phyloP scores from a whole-genome alignment of 106 monocot genomes.

The Dendrobium officinale region DNA sequence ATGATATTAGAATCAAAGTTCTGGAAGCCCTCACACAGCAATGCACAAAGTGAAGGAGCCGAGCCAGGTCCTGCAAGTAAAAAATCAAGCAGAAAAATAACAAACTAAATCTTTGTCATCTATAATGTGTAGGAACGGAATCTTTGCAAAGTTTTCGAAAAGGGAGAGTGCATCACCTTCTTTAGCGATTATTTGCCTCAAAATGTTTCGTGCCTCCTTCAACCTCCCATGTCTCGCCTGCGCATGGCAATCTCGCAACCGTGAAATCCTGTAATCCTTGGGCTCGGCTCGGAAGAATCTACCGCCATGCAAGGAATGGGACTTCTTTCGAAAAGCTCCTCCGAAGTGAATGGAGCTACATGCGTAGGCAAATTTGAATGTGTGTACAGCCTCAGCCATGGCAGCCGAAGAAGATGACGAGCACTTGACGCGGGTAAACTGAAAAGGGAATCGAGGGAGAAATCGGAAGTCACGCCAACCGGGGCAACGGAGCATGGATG shows the following conservation, averaged over 20 bases:
- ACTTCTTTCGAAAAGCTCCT: background rate
- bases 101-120: background rate
- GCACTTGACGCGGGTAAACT: background rate
- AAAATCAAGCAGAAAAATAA: background rate
- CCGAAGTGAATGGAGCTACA: background rate
- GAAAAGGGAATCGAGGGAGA: background rate
- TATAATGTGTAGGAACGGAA: background rate
- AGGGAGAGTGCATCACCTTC: constrained; percentile 13
- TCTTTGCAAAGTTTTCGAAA: background rate
- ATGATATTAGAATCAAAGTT: constrained; percentile 18
- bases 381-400: background rate
- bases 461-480: background rate
- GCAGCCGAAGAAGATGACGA: background rate
- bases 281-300: background rate
- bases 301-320: background rate
- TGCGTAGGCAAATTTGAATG: background rate
- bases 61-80: constrained; percentile 41
- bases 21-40: constrained; percentile 29
- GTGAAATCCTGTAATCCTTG: constrained; percentile 10
- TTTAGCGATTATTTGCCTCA: constrained; percentile 20
- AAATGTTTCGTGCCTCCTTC: constrained; percentile 13
- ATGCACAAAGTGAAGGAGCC: constrained; percentile 35
- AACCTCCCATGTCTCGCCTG: constrained; percentile 24
- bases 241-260: constrained; percentile 13
- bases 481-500: constrained; percentile 19